Evolutionary conservation across 208 protist genomes (phyloP).

Genomic region (Kentomonas sorsogonicus): DNA sequence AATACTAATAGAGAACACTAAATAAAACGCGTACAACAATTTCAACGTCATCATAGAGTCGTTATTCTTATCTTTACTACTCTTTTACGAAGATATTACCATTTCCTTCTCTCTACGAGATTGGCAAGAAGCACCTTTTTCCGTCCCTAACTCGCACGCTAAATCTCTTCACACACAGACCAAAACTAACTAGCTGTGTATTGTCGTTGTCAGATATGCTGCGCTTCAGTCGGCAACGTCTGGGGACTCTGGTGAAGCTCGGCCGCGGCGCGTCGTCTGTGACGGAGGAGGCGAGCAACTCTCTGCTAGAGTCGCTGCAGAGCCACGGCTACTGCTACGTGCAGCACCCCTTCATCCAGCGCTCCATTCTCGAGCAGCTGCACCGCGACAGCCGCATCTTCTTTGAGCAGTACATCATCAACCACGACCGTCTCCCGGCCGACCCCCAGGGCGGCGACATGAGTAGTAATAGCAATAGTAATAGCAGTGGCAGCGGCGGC

Average conservation of each 20-base stretch:
- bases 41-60: too few species aligned
- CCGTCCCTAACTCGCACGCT: background rate
- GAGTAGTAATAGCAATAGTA: too few species aligned
- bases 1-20: too few species aligned
- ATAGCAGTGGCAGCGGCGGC: constrained; percentile 11
- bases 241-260: constrained; percentile 75
- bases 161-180: background rate
- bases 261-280: constrained; percentile 70
- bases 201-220: too few species aligned
- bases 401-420: constrained; percentile 80
- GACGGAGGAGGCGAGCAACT: constrained; percentile 76
- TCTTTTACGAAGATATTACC: too few species aligned
- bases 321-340: constrained; percentile 86
- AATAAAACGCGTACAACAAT: too few species aligned
- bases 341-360: constrained; percentile 84
- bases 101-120: too few species aligned
- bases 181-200: too few species aligned
- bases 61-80: too few species aligned
- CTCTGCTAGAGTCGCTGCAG: constrained; percentile 79
- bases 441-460: constrained; percentile 16
- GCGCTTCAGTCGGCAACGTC: constrained; percentile 28
- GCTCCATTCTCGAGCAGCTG: constrained; percentile 77
- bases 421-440: too few species aligned
- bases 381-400: constrained; percentile 81
- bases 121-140: too few species aligned